phyloP scores from a whole-genome alignment of 768 basidiomycete genomes.

The Termitomyces sp. region DNA sequence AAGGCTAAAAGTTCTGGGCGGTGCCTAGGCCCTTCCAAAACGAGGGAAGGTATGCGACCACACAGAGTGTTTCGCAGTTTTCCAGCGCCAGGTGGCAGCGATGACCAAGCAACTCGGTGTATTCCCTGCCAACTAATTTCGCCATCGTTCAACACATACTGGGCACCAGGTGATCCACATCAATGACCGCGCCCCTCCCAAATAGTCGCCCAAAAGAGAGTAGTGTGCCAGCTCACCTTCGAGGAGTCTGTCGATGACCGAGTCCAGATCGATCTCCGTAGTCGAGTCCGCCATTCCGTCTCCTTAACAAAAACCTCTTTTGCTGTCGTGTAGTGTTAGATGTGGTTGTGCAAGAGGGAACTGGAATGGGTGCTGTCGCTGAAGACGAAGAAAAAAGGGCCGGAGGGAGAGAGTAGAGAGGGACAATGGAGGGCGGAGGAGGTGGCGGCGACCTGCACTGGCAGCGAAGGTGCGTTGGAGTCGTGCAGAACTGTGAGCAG shows the following conservation, averaged over 20 bases:
- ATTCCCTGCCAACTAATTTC: not conserved
- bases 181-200: not conserved
- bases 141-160: not conserved
- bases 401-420: constrained; percentile 3
- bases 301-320: constrained; percentile 10
- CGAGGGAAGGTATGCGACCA: not conserved
- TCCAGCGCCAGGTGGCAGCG: constrained; percentile 11
- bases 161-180: constrained; percentile 1
- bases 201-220: not conserved
- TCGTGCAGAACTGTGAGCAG: constrained; percentile 10
- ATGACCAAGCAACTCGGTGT: constrained; percentile 1
- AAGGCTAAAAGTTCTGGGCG: not conserved
- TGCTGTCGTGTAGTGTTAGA: constrained; percentile 4
- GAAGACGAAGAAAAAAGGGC: constrained; percentile 8
- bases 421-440: constrained; percentile 3
- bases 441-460: constrained; percentile 10
- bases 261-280: constrained; percentile 98
- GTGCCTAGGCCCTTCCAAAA: not conserved
- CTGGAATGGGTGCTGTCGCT: constrained; percentile 7
- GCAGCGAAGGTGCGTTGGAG: constrained; percentile 11
- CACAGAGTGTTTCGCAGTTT: not conserved
- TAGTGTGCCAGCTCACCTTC: constrained; percentile 69
- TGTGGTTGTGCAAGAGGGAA: not conserved
- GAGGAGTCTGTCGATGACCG: constrained; percentile 95
- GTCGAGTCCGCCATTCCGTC: constrained; percentile 67